These are phyloP conservation scores for Olyra latifolia DNA, from an alignment of 176 grass and related monocot genomes.

Conservation along the genomic window DNA sequence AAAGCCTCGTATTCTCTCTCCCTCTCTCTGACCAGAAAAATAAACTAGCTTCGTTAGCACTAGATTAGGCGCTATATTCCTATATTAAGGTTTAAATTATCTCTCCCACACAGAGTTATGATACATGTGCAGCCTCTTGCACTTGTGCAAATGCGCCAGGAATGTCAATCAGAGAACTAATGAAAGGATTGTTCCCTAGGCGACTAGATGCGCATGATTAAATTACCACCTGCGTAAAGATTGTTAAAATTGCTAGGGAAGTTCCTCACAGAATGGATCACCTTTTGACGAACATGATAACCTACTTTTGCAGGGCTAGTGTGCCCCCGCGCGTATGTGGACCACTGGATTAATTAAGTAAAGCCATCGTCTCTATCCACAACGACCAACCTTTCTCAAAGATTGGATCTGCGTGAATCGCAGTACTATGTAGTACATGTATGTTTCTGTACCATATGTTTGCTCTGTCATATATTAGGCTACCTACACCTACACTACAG, in stretches of 20 bases:
- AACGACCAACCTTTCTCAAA: not conserved
- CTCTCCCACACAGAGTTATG: not conserved
- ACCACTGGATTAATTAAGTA: constrained; percentile 20
- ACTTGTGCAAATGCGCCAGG: not conserved
- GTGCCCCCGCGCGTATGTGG: not conserved
- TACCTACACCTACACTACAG: too few species aligned
- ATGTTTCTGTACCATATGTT: not conserved
- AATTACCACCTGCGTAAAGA: not conserved
- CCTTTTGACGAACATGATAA: constrained; percentile 31
- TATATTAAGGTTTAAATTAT: not conserved
- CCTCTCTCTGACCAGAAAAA: not conserved
- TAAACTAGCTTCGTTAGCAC: not conserved
- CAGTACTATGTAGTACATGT: not conserved
- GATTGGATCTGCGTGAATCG: not conserved
- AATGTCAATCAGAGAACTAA: constrained; percentile 24
- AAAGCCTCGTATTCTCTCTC: not conserved
- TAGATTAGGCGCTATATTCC: not conserved
- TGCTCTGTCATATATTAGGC: not conserved
- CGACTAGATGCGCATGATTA: too few species aligned
- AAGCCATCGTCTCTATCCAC: not conserved
- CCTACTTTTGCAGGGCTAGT: constrained; percentile 21
- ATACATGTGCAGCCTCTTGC: constrained; percentile 23
- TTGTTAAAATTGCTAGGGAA: constrained; percentile 10
- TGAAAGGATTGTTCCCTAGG: not conserved
- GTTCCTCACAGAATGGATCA: constrained; percentile 5